phyloP scores from a whole-genome alignment of 371 early-diverging fungal species.

The Mortierella sp. region DNA sequence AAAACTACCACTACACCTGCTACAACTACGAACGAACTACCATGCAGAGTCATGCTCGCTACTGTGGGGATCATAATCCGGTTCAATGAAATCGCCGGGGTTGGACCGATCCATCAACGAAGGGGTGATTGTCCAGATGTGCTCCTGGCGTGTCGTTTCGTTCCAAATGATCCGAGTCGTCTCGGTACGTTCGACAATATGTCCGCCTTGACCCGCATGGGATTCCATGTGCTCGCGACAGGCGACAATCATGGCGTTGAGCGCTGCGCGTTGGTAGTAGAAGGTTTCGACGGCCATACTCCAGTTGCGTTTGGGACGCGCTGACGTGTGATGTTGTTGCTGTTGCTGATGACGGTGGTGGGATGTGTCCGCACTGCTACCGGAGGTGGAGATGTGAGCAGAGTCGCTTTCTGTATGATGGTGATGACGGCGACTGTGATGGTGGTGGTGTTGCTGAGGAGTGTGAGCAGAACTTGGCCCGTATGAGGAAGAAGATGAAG shows the following conservation, averaged over 20 bases:
- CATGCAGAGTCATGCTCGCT: not conserved
- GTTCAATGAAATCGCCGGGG: conserved; percentile 20
- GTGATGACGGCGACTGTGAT: not conserved
- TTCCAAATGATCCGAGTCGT: conserved; percentile 35
- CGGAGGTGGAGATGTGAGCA: not conserved
- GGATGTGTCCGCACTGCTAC: not conserved
- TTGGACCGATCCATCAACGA: conserved; percentile 37
- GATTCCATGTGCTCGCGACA: conserved; percentile 24
- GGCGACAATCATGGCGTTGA: conserved; percentile 39
- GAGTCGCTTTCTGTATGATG: not conserved
- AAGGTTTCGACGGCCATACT: conserved; percentile 24
- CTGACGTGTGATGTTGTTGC: not conserved
- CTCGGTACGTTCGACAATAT: conserved; percentile 13
- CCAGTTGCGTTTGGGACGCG: conserved; percentile 24
- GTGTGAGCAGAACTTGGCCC: not conserved
- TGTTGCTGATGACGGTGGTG: not conserved
- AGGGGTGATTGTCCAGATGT: conserved; percentile 37
- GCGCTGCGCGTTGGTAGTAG: conserved; percentile 13
- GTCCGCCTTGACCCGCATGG: conserved; percentile 9
- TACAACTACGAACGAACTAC: not conserved
- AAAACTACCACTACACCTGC: not conserved
- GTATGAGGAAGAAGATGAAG: not conserved
- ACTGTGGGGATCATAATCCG: conserved; percentile 21
- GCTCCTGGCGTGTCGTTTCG: conserved; percentile 22
- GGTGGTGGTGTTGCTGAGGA: not conserved